These are phyloP conservation scores for Dendrothele bispora DNA, from an alignment of 768 basidiomycete species.

Conservation along the genomic window DNA sequence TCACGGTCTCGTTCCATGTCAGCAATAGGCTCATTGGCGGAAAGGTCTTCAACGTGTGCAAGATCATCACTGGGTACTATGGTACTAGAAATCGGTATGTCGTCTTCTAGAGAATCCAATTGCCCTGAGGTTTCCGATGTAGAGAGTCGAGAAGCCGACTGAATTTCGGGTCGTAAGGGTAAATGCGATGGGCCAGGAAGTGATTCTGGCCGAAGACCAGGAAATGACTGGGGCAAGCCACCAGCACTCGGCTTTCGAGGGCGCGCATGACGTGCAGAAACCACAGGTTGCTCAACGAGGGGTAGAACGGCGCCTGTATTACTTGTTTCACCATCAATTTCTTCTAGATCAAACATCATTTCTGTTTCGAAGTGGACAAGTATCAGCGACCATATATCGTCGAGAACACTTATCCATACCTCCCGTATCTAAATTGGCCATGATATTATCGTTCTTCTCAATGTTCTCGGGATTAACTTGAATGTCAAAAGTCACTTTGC, in stretches of 20 bases:
- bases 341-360: constrained; percentile 53
- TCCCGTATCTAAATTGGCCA: constrained; percentile 20
- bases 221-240: constrained; percentile 37
- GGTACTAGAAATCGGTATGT: not conserved
- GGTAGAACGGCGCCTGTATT: constrained; percentile 16
- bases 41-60: not conserved
- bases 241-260: constrained; percentile 15
- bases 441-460: constrained; percentile 9
- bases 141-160: not conserved
- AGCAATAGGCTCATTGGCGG: not conserved
- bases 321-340: constrained; percentile 31
- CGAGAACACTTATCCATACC: constrained; percentile 27
- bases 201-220: constrained; percentile 44
- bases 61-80: not conserved
- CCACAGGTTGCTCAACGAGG: not conserved
- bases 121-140: not conserved
- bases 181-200: constrained; percentile 40
- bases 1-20: constrained; percentile 29
- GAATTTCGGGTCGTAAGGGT: constrained; percentile 17
- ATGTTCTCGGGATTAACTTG: constrained; percentile 23
- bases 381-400: not conserved
- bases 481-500: constrained; percentile 55
- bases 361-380: constrained; percentile 23
- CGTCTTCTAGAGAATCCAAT: not conserved
- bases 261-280: constrained; percentile 1